These are phyloP conservation scores for Phaeosphaeriaceae sp. DNA, from an alignment of 2,329 filamentous ascomycete species.

Conservation along the genomic window DNA sequence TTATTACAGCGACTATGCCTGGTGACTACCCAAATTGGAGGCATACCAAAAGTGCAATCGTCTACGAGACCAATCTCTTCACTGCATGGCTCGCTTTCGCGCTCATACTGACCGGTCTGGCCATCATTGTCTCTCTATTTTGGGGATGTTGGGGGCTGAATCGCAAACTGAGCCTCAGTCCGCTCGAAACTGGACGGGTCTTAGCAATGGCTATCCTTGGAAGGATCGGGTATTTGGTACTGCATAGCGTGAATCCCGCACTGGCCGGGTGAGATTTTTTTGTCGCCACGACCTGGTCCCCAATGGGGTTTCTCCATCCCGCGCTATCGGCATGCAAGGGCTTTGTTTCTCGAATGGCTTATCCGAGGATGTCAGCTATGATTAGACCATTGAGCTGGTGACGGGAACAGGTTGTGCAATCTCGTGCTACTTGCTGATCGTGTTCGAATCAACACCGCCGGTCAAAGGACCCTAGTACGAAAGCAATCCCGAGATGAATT, in stretches of 20 bases:
- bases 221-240: slow-evolving; percentile 16
- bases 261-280: slow-evolving; percentile 8
- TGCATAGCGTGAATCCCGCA: slow-evolving; percentile 15
- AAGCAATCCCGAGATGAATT: too few species aligned
- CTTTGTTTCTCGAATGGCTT: too few species aligned
- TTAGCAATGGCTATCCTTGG: background rate
- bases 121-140: background rate
- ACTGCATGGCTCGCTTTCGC: background rate
- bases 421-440: too few species aligned
- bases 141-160: background rate
- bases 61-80: background rate
- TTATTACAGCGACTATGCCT: background rate
- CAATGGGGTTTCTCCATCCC: too few species aligned
- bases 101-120: background rate
- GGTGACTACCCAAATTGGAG: background rate
- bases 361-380: too few species aligned
- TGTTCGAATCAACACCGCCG: too few species aligned
- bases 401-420: too few species aligned
- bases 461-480: too few species aligned
- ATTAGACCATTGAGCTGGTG: too few species aligned
- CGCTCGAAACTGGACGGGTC: background rate
- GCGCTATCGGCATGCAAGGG: too few species aligned
- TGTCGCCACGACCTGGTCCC: too few species aligned
- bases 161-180: background rate
- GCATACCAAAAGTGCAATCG: background rate